Conservation (phyloP, 371 early-diverging fungal species). For the Saksenaea vasiformis region DNA sequence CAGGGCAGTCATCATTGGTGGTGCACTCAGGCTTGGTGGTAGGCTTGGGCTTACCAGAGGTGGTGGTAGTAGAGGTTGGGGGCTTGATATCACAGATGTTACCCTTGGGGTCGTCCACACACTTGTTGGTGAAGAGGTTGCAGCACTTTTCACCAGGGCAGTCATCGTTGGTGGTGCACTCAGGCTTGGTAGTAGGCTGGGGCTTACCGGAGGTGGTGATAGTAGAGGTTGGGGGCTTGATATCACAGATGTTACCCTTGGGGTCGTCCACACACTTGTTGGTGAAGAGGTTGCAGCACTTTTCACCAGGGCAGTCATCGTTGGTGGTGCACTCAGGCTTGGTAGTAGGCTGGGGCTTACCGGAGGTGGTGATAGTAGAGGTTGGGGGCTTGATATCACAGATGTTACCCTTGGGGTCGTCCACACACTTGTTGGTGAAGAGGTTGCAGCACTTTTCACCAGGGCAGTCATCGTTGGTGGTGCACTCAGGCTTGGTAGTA, state of each 20-base stretch:
- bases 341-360: neutral
- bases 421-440: conserved; percentile 11
- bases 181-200: conserved; percentile 4
- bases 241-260: conserved; percentile 12
- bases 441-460: conserved; percentile 13
- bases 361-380: conserved; percentile 2
- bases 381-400: conserved; percentile 8
- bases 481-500: conserved; percentile 10
- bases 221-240: conserved; percentile 8
- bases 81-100: conserved; percentile 14
- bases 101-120: conserved; percentile 11
- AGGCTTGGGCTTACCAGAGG: no score
- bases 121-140: conserved; percentile 15
- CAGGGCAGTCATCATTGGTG: no score
- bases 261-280: conserved; percentile 7
- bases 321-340: conserved; percentile 7
- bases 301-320: conserved; percentile 14
- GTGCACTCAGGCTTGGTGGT: no score
- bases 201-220: conserved; percentile 7
- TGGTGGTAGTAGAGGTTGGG: neutral
- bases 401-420: conserved; percentile 10
- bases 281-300: conserved; percentile 13
- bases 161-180: conserved; percentile 1
- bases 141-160: conserved; percentile 16
- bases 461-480: conserved; percentile 16